Base-by-base conservation (phyloP, 2,329 filamentous ascomycete genomes). In the Fusarium nematophilum region DNA sequence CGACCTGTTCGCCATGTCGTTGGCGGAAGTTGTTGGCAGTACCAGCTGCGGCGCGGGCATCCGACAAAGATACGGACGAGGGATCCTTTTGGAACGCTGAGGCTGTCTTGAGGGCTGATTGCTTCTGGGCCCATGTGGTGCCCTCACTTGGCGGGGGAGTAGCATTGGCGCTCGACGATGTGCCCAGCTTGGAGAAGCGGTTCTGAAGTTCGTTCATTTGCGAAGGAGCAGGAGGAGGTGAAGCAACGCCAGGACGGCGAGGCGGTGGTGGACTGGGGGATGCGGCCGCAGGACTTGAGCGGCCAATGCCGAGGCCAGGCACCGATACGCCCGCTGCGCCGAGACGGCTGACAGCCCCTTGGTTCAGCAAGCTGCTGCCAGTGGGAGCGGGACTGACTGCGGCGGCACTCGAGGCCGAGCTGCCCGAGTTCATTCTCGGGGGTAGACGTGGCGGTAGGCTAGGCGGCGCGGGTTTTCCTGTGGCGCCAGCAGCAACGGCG, bases 271-370 rank as follows among this genome's bases (percentile, higher is more conserved):
- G 70, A 45, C 70, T 62, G 53, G 70, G 65, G 31, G 71, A 64
- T 34, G 64, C 56, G 49, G 66, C 58, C 61, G 71, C 42, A 70
- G 72, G 53, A 61, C 70, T 65, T 68, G 57, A 61, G 64, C 70
- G 66, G 51, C 86, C 88, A 57, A 96, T 96, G 5, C 90, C 90
- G 4, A 97, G 79, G 0, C 84, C 90, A 1, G 92, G 89, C 0
- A 97, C 91, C 0, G 88, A 90, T 6, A 97, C 81, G 1, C 93
- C 93, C 1, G 91, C 88, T 30, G 86, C 83, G 9, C 88, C 86
- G 8, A 97, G 81, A 34, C 91, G 83, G 53, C 78, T 82, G 50
- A 89, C 72, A 5, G 92, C 88, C 5, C 81, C 84, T 67, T 81
- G 78, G 65, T 85, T 85, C 27, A 84, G 62, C 26, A 75, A 70